Percentiles rank a stretch among this genome's conserved stretches.
phyloP scores from a whole-genome alignment of 139 green algal genomes.

The Edaphochlamys debaryana region DNA sequence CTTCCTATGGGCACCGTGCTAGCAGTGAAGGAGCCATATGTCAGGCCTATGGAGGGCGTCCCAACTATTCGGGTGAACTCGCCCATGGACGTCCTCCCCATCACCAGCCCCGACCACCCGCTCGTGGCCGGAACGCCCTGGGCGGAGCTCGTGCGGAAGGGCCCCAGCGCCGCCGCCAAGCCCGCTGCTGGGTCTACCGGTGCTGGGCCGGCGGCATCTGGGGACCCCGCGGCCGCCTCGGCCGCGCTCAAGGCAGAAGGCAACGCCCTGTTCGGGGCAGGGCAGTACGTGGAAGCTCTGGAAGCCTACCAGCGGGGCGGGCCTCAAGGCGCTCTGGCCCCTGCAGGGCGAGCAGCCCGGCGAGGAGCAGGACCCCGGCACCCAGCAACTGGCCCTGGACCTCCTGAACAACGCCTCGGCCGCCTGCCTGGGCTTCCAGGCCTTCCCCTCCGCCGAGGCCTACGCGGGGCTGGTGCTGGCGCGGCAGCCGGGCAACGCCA shows the following conservation, averaged over 20 bases:
- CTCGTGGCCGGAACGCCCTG: background rate
- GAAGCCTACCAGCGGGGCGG: background rate
- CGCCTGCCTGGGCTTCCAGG: slow-evolving; percentile 17
- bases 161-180: no score
- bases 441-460: background rate
- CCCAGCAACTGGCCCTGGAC: background rate
- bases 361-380: background rate
- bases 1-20: background rate
- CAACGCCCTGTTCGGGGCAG: background rate
- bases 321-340: background rate
- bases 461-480: slow-evolving; percentile 1
- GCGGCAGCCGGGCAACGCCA: slow-evolving; percentile 27
- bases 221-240: no score
- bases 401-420: slow-evolving; percentile 22
- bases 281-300: background rate
- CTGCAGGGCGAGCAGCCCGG: background rate
- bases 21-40: background rate
- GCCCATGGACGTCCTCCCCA: background rate
- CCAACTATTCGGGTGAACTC: background rate
- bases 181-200: no score
- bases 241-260: background rate
- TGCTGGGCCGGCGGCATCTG: no score
- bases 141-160: background rate
- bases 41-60: background rate
- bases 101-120: background rate